A percentile compares a stretch with the other conserved stretches of the same genome.
phyloP scores from a whole-genome alignment of 225 moss, liverwort and hornwort species.

The Antitrichia curtipendula region DNA sequence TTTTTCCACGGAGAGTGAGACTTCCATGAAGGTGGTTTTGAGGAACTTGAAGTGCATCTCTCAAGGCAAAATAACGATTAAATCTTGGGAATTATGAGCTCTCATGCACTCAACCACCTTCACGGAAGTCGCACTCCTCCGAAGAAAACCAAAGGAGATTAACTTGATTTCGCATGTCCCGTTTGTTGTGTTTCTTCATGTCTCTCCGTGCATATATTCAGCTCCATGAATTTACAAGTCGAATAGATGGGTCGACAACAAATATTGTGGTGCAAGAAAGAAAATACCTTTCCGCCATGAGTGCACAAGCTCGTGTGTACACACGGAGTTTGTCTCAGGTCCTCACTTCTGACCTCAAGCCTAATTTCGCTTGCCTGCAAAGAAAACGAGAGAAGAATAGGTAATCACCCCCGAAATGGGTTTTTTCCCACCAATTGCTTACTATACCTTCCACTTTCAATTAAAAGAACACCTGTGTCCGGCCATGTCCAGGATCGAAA shows the following conservation, averaged over 20 bases:
- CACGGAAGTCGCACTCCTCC: neutral
- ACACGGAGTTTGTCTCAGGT: neutral
- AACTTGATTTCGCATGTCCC: neutral
- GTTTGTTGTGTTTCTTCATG: neutral
- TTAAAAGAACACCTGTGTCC: neutral
- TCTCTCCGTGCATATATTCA: neutral
- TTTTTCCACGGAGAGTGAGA: fast-evolving
- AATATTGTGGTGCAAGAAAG: neutral
- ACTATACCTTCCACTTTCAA: neutral
- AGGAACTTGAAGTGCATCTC: neutral
- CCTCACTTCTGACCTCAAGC: neutral
- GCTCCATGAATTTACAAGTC: neutral
- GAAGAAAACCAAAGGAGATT: neutral
- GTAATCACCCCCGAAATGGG: fast-evolving
- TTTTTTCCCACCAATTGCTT: neutral
- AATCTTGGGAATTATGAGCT: neutral
- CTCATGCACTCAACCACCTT: neutral
- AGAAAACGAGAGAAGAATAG: neutral
- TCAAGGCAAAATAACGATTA: neutral
- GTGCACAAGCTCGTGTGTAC: neutral
- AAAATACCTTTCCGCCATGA: neutral
- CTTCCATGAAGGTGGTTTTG: neutral
- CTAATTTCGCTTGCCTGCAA: neutral
- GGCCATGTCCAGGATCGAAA: neutral
- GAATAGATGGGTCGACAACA: neutral